A percentile compares a stretch with the other conserved stretches of the same genome.
Conservation (phyloP, 352 stramenopile genomes). For the Globisporangium spinosum region DNA sequence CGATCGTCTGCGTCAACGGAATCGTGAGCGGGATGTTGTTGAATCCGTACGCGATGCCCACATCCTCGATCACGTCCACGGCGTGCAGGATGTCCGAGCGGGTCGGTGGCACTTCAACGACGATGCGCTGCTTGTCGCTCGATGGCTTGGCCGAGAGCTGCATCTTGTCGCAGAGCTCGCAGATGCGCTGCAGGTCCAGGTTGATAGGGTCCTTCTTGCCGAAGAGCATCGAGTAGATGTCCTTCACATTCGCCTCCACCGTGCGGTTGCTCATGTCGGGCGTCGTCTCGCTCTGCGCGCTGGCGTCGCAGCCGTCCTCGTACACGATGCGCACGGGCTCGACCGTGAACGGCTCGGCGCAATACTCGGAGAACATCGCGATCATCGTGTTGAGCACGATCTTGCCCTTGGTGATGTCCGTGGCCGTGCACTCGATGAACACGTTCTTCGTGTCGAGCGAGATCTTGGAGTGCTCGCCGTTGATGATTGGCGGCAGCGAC, state of each 20-base stretch:
- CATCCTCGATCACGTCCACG: slow-evolving; percentile 99
- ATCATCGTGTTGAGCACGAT: slow-evolving; percentile 99
- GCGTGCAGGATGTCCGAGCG: slow-evolving; percentile 98
- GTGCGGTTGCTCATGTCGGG: slow-evolving; percentile 91
- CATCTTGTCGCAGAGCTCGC: slow-evolving; percentile 97
- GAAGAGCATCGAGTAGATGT: slow-evolving; percentile 89
- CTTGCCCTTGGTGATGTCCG: slow-evolving; percentile 99
- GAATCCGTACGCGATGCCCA: slow-evolving; percentile 99
- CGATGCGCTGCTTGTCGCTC: slow-evolving; percentile 65
- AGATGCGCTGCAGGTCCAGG: slow-evolving; percentile 88
- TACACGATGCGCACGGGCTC: slow-evolving; percentile 97
- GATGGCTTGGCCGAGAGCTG: slow-evolving; percentile 90
- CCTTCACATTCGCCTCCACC: slow-evolving; percentile 79
- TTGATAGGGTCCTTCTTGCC: slow-evolving; percentile 69
- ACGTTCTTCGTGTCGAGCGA: slow-evolving; percentile 97
- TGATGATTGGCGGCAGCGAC: slow-evolving; percentile 99
- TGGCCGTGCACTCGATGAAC: slow-evolving; percentile 99
- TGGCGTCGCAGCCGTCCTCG: slow-evolving; percentile 79
- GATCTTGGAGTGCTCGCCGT: slow-evolving; percentile 97
- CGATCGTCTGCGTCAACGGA: slow-evolving; percentile 94
- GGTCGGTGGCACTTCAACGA: slow-evolving; percentile 95
- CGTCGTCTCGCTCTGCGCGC: slow-evolving; percentile 75
- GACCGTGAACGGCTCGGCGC: slow-evolving; percentile 93
- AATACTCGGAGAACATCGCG: slow-evolving; percentile 99
- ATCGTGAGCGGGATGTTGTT: slow-evolving; percentile 98